Base-by-base conservation (phyloP, 495 filamentous ascomycete genomes). In the Lasiosphaeris hirsuta region DNA sequence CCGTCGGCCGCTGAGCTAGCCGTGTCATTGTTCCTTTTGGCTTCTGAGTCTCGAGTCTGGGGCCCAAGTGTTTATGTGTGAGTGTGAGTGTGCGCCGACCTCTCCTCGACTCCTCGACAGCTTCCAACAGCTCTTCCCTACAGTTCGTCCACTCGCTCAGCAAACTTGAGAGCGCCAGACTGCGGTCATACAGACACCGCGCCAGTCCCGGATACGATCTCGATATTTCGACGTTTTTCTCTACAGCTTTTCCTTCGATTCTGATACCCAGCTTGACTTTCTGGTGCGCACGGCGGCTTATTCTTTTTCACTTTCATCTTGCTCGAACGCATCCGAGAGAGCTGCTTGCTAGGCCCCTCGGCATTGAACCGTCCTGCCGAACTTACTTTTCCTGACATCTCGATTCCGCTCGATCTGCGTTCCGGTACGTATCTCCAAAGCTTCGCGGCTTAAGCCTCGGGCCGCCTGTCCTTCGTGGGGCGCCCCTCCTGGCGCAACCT, bases 401-500 rank as follows among this genome's bases (percentile, higher is more conserved):
- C 13, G 40, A 51, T 38, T 14, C 17, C 17, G 41, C 30, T 54
- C 13, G 40, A 51, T 38, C 35, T 51, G 33, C 47, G 41, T 11
- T 41, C 33, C 19, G 50, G 10, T 23, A n/a, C 23, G 36, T 37
- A 8, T 11, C 23, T 7, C 37, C 37, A 35, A 41, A 47, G 9
- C 8, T n/a, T 47, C 8, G 1, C 44, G 44, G 44, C 44, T 30
- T 30, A 18, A 30, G 17, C 23, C 33, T 23, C 13, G 50, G 37
- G 35, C 15, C 35, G 14, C 15, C 35, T 54, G 51, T 30, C 23
- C 23, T 30, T 30, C 23, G 23, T 30, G 5, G 23, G 23, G 23
- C 23, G 39, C 51, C 41, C 42, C 43, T 56, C 53, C 33, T 18
- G 42, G 44, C 53, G 42, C 43, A 56, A 48, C 39, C 18, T 45